A percentile compares a stretch with the other conserved stretches of the same genome.
phyloP scores from a whole-genome alignment of 1,284 basidiomycete species.

The Ustilago tritici region DNA sequence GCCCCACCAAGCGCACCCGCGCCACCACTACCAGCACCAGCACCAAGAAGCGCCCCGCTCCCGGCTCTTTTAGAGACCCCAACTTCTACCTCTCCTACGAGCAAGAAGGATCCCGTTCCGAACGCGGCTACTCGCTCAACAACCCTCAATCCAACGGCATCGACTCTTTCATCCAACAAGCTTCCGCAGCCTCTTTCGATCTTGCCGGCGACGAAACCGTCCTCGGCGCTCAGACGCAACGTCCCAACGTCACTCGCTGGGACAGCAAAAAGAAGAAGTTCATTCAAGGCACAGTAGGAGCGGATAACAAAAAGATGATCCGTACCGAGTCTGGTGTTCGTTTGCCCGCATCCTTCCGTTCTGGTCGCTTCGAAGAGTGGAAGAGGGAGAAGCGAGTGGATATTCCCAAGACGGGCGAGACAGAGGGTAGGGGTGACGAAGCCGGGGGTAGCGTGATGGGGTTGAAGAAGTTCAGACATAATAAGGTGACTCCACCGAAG shows the following conservation, averaged over 20 bases:
- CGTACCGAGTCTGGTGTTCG: slow-evolving; percentile 90
- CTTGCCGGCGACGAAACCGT: slow-evolving; percentile 79
- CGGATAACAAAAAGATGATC: slow-evolving; percentile 94
- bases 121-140: slow-evolving; percentile 76
- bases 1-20: slow-evolving; percentile 42
- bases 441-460: slow-evolving; percentile 72
- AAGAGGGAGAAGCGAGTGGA: slow-evolving; percentile 79
- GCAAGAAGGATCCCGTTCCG: slow-evolving; percentile 84
- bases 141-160: slow-evolving; percentile 71
- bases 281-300: slow-evolving; percentile 83
- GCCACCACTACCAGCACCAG: not conserved
- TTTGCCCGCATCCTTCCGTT: slow-evolving; percentile 92
- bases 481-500: slow-evolving; percentile 55
- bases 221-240: slow-evolving; percentile 61
- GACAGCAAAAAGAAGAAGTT: slow-evolving; percentile 98
- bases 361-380: slow-evolving; percentile 96
- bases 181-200: slow-evolving; percentile 83
- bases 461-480: slow-evolving; percentile 54
- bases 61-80: slow-evolving; percentile 78
- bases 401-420: slow-evolving; percentile 85
- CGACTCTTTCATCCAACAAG: slow-evolving; percentile 88
- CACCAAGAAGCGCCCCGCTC: slow-evolving; percentile 17
- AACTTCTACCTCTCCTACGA: slow-evolving; percentile 92
- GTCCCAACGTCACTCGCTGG: slow-evolving; percentile 78
- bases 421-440: slow-evolving; percentile 71